A percentile compares a stretch with the other conserved stretches of the same genome.
These are phyloP conservation scores for Yamadazyma philogaea DNA, from an alignment of 805 yeast species.

Conservation along the genomic window DNA sequence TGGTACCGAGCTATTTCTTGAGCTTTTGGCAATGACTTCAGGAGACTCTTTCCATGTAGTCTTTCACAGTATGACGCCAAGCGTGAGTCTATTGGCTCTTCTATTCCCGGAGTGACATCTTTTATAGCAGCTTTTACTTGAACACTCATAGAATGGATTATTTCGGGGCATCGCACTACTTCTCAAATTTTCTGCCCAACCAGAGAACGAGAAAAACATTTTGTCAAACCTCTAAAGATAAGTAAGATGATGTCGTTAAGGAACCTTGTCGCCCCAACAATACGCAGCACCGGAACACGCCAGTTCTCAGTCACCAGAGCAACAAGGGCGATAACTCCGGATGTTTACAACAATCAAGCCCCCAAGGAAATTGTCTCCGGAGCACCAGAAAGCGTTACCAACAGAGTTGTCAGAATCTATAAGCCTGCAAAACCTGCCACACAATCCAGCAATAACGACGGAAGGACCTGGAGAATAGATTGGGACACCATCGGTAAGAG, in stretches of 20 bases:
- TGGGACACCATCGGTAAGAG: constrained; percentile 79
- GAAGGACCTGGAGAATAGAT: constrained; percentile 67
- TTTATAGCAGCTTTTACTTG: constrained; percentile 35
- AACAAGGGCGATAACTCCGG: constrained; percentile 16
- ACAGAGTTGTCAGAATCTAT: constrained; percentile 72
- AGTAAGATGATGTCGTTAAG: constrained; percentile 5
- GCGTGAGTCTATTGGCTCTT: constrained; percentile 42
- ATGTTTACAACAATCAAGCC: constrained; percentile 19
- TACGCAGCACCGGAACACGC: constrained; percentile 1
- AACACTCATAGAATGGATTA: constrained; percentile 10
- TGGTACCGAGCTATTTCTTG: constrained; percentile 68
- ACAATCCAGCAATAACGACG: constrained; percentile 63
- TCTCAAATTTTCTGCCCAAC: constrained; percentile 9
- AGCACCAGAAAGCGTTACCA: constrained; percentile 67
- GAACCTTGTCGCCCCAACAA: background rate
- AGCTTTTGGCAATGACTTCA: constrained; percentile 45
- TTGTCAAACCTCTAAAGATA: background rate
- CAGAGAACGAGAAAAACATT: constrained; percentile 13
- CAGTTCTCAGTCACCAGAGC: background rate
- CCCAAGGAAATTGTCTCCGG: constrained; percentile 65
- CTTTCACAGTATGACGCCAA: constrained; percentile 35
- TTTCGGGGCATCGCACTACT: constrained; percentile 3
- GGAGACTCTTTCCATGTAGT: constrained; percentile 52
- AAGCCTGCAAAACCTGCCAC: constrained; percentile 78
- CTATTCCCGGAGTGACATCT: constrained; percentile 50